Conservation (phyloP, 225 moss, liverwort and hornwort genomes). For the Takakia lepidozioides region DNA sequence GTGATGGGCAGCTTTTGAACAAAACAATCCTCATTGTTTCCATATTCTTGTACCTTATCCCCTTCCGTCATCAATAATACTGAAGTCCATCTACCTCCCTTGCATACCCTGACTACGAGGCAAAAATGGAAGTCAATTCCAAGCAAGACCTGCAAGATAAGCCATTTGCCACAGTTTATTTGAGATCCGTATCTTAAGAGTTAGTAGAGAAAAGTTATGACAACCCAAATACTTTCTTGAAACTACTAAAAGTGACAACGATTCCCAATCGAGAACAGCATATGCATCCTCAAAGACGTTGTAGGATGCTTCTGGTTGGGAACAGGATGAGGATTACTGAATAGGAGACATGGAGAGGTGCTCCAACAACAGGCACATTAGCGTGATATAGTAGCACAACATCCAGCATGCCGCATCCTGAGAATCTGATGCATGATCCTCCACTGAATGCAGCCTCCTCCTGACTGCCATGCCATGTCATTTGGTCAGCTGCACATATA, state of each 20-base stretch:
- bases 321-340: conserved; percentile 18
- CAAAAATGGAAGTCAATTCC: conserved; percentile 18
- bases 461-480: conserved; percentile 42
- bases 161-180: conserved; percentile 1
- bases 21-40: background rate
- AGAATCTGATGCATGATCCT: conserved; percentile 51
- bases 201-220: background rate
- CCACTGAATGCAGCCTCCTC: conserved; percentile 52
- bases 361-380: conserved; percentile 16
- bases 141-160: conserved; percentile 23
- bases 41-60: background rate
- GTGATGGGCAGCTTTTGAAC: background rate
- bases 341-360: conserved; percentile 26
- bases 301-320: no score
- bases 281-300: no score
- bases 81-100: conserved; percentile 15
- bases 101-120: conserved; percentile 21
- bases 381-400: conserved; percentile 38
- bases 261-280: no score
- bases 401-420: conserved; percentile 20
- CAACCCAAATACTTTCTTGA: background rate
- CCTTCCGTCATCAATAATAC: conserved; percentile 26
- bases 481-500: no score
- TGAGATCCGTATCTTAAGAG: background rate
- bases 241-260: background rate